Conservation (phyloP, 371 early-diverging fungal genomes). For the Lichtheimia ornata region DNA sequence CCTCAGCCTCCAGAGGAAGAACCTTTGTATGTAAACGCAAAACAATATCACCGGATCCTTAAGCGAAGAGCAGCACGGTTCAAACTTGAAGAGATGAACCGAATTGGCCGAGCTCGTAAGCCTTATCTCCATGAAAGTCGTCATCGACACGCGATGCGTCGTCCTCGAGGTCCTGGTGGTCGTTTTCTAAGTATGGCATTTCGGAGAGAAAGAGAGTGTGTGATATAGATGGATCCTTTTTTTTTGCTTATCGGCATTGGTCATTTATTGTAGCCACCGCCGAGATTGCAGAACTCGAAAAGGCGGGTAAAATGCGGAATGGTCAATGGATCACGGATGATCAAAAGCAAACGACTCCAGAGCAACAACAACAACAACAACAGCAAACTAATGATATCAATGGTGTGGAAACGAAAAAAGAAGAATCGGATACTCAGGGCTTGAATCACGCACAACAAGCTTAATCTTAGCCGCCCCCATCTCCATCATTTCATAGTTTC, state of each 20-base stretch:
- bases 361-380: constrained; percentile 17
- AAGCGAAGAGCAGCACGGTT: constrained; percentile 83
- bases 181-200: constrained; percentile 69
- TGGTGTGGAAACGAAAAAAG: not conserved
- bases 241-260: not conserved
- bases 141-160: constrained; percentile 95
- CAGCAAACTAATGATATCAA: constrained; percentile 2
- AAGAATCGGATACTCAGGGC: not conserved
- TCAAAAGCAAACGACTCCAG: constrained; percentile 14
- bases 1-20: constrained; percentile 57
- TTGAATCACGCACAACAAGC: no score
- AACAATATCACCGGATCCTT: constrained; percentile 91
- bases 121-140: constrained; percentile 96
- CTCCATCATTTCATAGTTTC: no score
- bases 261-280: constrained; percentile 37
- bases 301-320: constrained; percentile 18
- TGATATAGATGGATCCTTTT: not conserved
- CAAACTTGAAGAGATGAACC: constrained; percentile 62
- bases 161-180: constrained; percentile 94
- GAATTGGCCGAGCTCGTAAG: constrained; percentile 62
- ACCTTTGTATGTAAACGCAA: constrained; percentile 91
- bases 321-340: constrained; percentile 6
- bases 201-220: not conserved
- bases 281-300: constrained; percentile 56
- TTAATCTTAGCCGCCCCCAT: no score